Conservation (phyloP, 1,284 basidiomycete species). For the Ustilago hordei region DNA sequence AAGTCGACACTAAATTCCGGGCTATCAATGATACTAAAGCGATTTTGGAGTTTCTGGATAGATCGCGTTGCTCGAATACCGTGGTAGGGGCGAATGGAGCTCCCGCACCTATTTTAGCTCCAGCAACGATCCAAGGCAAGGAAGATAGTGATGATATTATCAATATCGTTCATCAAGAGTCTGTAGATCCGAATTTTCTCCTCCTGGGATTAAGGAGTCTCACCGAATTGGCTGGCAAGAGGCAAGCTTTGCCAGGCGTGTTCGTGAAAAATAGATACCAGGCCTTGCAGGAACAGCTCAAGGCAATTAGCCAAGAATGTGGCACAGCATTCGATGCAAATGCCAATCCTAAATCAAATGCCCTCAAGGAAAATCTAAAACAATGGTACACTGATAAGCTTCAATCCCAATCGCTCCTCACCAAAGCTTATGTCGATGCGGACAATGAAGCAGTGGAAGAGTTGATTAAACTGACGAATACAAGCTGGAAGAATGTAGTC, state of each 20-base stretch:
- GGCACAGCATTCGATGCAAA: slow-evolving; percentile 73
- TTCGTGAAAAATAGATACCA: slow-evolving; percentile 72
- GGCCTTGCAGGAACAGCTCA: slow-evolving; percentile 75
- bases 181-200: slow-evolving; percentile 72
- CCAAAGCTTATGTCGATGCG: slow-evolving; percentile 66
- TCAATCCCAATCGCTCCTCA: slow-evolving; percentile 68
- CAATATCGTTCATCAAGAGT: slow-evolving; percentile 74
- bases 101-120: slow-evolving; percentile 81
- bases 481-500: slow-evolving; percentile 73
- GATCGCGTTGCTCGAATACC: slow-evolving; percentile 71
- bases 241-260: slow-evolving; percentile 66
- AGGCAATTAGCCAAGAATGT: slow-evolving; percentile 73
- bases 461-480: slow-evolving; percentile 70
- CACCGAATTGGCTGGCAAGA: slow-evolving; percentile 69
- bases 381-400: slow-evolving; percentile 71
- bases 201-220: slow-evolving; percentile 67
- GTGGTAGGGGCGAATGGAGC: slow-evolving; percentile 70
- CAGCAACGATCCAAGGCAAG: slow-evolving; percentile 81
- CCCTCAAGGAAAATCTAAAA: slow-evolving; percentile 48
- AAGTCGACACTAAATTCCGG: slow-evolving; percentile 83
- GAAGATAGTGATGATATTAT: slow-evolving; percentile 76
- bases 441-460: slow-evolving; percentile 27
- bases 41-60: slow-evolving; percentile 79
- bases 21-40: slow-evolving; percentile 82
- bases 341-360: slow-evolving; percentile 66